Base-by-base conservation (phyloP, 192 early-diverging fungal species). In the Lunasporangiospora selenospora region DNA sequence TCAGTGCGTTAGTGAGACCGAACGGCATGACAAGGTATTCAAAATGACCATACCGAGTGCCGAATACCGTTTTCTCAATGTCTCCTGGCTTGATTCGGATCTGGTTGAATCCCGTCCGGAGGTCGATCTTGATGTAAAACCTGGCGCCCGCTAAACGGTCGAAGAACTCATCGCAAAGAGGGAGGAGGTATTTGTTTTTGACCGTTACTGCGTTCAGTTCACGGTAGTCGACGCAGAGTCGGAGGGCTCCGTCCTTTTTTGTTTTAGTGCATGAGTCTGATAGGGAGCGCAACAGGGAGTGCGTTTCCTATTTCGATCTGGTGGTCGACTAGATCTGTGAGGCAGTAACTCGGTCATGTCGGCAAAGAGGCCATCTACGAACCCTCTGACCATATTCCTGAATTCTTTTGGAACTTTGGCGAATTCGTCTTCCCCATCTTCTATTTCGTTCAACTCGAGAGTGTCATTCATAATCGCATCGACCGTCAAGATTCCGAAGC, bases 201-300 rank as follows among this genome's bases (percentile, higher is more conserved):
- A 53, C 58, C 0, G 84, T 87, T 0, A 75, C 15, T 7, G 6
- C 30, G 55, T 88, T 87, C 21, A 89, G 38, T 1, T 57, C 76
- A 7, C 81, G 59, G 42, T 83, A 90, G 47, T 84, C 84, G 0
- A 87, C 39, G 37, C 84, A 86, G 30, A 84, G 44, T 0, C 78
- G 53, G 18, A 86, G 7, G 5, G 54, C 40, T 7, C 83, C 83
- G 43, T 81, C 75, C 36, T 85, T 85, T 33, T 85, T 83, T 9
- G 60, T 51, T 8, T 80, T 78, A 65, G 26, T 48, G 34, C 23
- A 84, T 81, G 13, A 79, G 42, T 0, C 75, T 67, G 18, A 54
- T 53, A 3, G 67, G 53, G 0, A 58, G 11, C 6, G 44, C 40
- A 0, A 61, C 51, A 24, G 58, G 58, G 2, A 34, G 8, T 4